Base-by-base conservation (phyloP, 2,329 filamentous ascomycete species). In the Calonectria leucothoes region DNA sequence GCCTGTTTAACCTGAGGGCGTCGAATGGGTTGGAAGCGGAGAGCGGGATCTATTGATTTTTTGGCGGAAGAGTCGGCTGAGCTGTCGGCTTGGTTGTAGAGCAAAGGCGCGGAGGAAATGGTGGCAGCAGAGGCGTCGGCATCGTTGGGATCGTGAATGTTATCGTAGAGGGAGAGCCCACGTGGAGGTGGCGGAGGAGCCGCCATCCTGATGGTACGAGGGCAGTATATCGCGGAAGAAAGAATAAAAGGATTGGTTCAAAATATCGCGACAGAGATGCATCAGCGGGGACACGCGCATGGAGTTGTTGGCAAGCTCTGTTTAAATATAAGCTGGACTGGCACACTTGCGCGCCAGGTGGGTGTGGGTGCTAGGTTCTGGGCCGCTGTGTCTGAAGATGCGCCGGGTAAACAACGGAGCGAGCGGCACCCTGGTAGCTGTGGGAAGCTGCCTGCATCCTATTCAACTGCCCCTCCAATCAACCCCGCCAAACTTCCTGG, bases 11-110 rank as follows among this genome's bases (percentile, higher is more conserved):
- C 78, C 80, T 95, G 92, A 29, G 94, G 94, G 74, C 94, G 91
- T 81, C 94, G 94, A 77, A 95, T 95, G 66, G 95, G 95, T 83
- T 97, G 95, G 86, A 98, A 98, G 83, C 94, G 93, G 75, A 97
- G 89, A 81, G 94, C 91, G 83, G 87, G 83, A 67, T 90, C 87
- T 57, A 87, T 76, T 17, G 85, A 87, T 84, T 94, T 95, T 84
- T 93, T 95, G 73, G 89, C 87, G 1, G 77, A 35, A 14, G 87
- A 76, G 78, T 90, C 86, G 72, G 86, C 82, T 55, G 84, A 79
- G 49, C 88, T 87, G 25, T 87, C 86, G 72, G 86, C 83, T 79
- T 92, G 85, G 75, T 91, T 91, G 84, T 95, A 96, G 69, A 93
- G 89, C 66, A 96, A 91, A 0, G 95, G 94, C 2, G 91, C 93